These are phyloP conservation scores for Melaleuca alternifolia DNA, from an alignment of 345 rosid species.

Conservation along the genomic window DNA sequence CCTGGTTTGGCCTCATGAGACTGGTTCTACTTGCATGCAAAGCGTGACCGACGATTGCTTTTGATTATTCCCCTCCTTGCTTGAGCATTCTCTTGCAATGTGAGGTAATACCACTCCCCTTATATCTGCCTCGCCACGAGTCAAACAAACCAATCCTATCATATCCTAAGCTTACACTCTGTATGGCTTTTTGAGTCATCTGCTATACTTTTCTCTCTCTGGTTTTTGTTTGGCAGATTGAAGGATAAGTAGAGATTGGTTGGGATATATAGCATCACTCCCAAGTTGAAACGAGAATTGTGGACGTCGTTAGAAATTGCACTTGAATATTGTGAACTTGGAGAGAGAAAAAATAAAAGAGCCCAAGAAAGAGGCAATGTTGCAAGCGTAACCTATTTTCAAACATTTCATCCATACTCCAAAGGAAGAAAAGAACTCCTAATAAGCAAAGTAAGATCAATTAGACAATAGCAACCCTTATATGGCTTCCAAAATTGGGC, in stretches of 20 bases:
- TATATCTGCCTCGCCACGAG: background rate
- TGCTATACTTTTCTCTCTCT: too few species aligned
- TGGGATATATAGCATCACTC: too few species aligned
- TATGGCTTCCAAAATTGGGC: background rate
- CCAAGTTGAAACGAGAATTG: background rate
- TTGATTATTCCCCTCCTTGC: background rate
- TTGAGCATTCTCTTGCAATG: background rate
- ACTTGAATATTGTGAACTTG: background rate
- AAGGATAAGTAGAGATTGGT: background rate
- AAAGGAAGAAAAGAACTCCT: slow-evolving; percentile 1
- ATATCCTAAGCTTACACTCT: background rate
- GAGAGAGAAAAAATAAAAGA: background rate
- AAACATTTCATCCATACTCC: background rate
- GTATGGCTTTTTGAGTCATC: background rate
- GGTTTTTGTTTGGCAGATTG: background rate
- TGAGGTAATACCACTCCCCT: background rate
- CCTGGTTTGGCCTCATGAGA: background rate
- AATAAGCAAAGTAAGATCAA: slow-evolving; percentile 1
- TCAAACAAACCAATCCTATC: background rate
- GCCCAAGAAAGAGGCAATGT: background rate
- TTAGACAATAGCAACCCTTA: slow-evolving; percentile 7
- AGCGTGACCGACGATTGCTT: background rate
- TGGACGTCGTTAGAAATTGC: background rate
- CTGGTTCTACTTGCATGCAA: background rate
- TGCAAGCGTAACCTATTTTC: background rate